Evolutionary conservation across 345 rosid genomes (phyloP), one percentile per base, ranked within the genome.

Genomic region (Mangifera indica): DNA sequence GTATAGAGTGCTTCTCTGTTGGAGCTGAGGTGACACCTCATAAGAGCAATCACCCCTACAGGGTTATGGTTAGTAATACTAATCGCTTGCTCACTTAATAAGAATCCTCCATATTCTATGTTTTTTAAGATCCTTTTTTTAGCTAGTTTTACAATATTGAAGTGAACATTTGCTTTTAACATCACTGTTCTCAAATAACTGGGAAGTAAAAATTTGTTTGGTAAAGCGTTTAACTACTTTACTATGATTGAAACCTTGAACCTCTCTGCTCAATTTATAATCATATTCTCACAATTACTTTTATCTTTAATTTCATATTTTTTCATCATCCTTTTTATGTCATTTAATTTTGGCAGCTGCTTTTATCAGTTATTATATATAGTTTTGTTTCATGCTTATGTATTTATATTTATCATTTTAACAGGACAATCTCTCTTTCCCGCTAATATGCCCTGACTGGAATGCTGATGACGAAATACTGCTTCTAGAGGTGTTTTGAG

Each of bases 391-490:
- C 42, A 37, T 56, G 54, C 70, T 65, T 26, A 56, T 46, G 60
- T 22, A 18, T 22, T 58, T 46, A 48, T 56, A 29, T 29, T 29
- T 66, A 79, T 70, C 67, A 34, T 70, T 66, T 75, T 52, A 26
- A 76, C 88, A 93, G 98, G 99, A 92, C 63, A 91, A 88, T 80
- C 78, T 95, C 74, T 89, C 96, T 60, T 89, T 91, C 74, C 96
- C 93, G 2, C 97, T 95, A 60, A 87, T 92, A 73, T 91, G 96
- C 75, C 86, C 93, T 4, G 94, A 91, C 79, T 95, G 99, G 99
- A 92, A 89, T 86, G 97, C 98, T 18, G 98, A 95, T 81, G 99
- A 93, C 66, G 99, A 95, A 77, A 95, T 88, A 79, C 86, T 95
- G 77, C 98, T 95, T 68, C 83, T 95, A 14, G 99, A 95, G 99